phyloP scores from a whole-genome alignment of 805 yeast genomes.

The Pichia nanzhaoensis region DNA sequence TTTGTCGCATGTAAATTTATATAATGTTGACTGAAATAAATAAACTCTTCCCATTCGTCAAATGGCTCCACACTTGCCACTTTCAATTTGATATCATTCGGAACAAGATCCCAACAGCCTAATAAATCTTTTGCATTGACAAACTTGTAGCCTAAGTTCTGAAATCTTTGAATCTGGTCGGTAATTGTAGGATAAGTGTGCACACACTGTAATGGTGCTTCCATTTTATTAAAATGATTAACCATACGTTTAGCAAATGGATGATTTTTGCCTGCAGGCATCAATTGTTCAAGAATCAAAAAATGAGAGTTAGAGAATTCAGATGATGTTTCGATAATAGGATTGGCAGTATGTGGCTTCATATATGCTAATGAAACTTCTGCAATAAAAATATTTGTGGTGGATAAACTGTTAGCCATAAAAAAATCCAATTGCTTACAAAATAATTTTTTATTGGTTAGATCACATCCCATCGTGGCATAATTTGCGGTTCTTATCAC shows the following conservation, averaged over 20 bases:
- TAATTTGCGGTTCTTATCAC: conserved; percentile 39
- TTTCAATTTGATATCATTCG: conserved; percentile 34
- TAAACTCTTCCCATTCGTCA: conserved; percentile 82
- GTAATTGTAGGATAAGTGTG: conserved; percentile 43
- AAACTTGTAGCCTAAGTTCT: conserved; percentile 36
- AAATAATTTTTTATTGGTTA: conserved; percentile 42
- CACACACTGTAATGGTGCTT: conserved; percentile 66
- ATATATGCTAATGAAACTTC: conserved; percentile 82
- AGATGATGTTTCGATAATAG: conserved; percentile 45
- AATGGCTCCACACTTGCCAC: conserved; percentile 56
- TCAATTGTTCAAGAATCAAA: conserved; percentile 60
- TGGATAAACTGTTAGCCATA: conserved; percentile 19
- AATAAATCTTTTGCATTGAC: conserved; percentile 49
- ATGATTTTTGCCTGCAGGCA: conserved; percentile 56
- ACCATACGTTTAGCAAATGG: conserved; percentile 74
- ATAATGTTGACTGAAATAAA: conserved; percentile 70
- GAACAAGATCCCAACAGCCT: conserved; percentile 48
- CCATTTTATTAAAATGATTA: conserved; percentile 56
- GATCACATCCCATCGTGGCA: conserved; percentile 59
- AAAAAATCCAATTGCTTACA: conserved; percentile 25
- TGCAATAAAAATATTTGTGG: conserved; percentile 58
- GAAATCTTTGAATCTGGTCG: conserved; percentile 47
- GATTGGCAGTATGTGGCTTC: conserved; percentile 60
- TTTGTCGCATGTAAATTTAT: conserved; percentile 59
- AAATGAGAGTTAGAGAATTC: conserved; percentile 48